Evolutionary conservation across 2,329 filamentous ascomycete species (phyloP).

Genomic region (Aspergillus thermomutatus): DNA sequence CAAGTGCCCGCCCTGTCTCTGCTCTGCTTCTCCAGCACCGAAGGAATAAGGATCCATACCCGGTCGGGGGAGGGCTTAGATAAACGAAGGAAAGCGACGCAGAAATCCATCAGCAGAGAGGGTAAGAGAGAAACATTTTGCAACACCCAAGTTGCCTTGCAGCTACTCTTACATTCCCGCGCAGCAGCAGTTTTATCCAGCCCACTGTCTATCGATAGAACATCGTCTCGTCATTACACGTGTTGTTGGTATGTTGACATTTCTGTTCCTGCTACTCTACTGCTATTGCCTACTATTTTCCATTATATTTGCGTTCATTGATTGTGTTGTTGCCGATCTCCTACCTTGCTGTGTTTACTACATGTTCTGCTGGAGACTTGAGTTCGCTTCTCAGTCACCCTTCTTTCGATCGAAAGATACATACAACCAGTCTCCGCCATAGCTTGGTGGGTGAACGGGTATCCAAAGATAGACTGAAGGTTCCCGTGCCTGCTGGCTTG

Average conservation of each 20-base stretch:
- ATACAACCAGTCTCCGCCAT: not conserved
- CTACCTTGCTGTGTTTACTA: not conserved
- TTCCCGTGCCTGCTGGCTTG: not conserved
- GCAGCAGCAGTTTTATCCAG: constrained; percentile 11
- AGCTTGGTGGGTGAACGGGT: not conserved
- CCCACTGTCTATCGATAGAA: constrained; percentile 12
- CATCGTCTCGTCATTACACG: constrained; percentile 12
- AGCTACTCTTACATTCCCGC: constrained; percentile 18
- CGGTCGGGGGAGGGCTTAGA: constrained; percentile 3
- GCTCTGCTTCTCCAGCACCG: constrained; percentile 6
- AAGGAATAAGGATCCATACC: constrained; percentile 10
- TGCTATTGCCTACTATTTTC: not conserved
- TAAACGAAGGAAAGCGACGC: constrained; percentile 3
- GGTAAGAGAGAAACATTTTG: constrained; percentile 14
- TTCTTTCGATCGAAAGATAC: not conserved
- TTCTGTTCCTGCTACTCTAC: not conserved
- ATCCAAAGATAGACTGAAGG: not conserved
- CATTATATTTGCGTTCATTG: not conserved
- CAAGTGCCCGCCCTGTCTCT: constrained; percentile 1
- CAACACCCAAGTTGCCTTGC: constrained; percentile 18
- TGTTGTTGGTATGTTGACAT: constrained; percentile 17
- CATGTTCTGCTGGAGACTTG: not conserved
- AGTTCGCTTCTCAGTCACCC: not conserved
- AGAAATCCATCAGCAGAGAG: not conserved
- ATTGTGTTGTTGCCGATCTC: not conserved